These are phyloP conservation scores for Aureobasidium zeae DNA, from an alignment of 2,329 filamentous ascomycete genomes.

Conservation along the genomic window DNA sequence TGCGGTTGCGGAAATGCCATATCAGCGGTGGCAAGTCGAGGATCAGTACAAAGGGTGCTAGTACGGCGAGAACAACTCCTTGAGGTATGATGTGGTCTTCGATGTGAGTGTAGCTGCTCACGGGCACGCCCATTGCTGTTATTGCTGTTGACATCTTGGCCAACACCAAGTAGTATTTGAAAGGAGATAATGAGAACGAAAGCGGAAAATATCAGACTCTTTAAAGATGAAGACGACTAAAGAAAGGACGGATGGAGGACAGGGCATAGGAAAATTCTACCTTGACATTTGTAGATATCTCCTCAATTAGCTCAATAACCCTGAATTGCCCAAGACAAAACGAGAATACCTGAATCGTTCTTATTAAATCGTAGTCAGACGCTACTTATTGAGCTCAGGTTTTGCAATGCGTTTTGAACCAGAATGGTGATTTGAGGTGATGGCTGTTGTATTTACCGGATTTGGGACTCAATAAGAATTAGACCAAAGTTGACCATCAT, in stretches of 20 bases:
- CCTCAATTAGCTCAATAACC: conserved; percentile 3
- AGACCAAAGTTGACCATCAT: conserved; percentile 6
- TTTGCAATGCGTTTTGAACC: neutral
- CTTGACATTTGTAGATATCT: neutral
- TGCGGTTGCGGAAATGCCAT: conserved; percentile 52
- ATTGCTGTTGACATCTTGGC: neutral
- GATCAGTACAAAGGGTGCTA: conserved; percentile 43
- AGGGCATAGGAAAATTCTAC: neutral
- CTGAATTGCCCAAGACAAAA: conserved; percentile 10
- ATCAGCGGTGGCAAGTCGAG: conserved; percentile 49
- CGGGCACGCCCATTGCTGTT: conserved; percentile 5
- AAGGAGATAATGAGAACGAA: neutral
- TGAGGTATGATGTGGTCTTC: conserved; percentile 22
- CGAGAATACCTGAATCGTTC: neutral
- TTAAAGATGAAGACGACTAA: neutral
- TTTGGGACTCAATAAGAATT: conserved; percentile 18
- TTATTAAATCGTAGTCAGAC: neutral
- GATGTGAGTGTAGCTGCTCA: neutral
- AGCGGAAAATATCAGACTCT: neutral
- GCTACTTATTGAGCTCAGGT: neutral
- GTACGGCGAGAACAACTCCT: conserved; percentile 38
- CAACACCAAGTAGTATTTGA: neutral
- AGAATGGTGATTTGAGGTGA: neutral
- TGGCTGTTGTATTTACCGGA: conserved; percentile 9
- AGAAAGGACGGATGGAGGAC: neutral